Conservation (phyloP, 208 protist species). For the Wallacemonas sp. region DNA sequence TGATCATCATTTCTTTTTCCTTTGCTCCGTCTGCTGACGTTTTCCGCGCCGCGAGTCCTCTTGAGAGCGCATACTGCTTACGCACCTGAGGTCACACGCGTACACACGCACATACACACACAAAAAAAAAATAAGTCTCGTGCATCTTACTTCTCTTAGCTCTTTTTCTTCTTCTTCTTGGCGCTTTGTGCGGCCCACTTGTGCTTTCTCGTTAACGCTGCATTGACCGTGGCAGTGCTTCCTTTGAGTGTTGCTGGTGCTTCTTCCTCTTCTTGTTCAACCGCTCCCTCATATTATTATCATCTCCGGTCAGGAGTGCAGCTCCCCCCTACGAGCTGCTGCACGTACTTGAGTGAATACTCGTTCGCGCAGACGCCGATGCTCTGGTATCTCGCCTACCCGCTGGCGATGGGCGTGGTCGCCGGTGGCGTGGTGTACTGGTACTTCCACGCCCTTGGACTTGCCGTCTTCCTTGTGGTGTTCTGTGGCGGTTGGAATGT, state of each 20-base stretch:
- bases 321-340: background rate
- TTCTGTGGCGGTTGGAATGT: conserved; percentile 44
- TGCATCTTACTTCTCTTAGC: background rate
- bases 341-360: too few relatives aligned
- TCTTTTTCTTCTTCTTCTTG: too few relatives aligned
- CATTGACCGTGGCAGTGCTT: too few relatives aligned
- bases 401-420: conserved; percentile 7
- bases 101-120: background rate
- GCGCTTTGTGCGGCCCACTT: too few relatives aligned
- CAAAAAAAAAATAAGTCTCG: background rate
- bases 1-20: too few relatives aligned
- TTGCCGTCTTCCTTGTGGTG: conserved; percentile 28
- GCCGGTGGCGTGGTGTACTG: conserved; percentile 18
- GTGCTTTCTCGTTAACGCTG: too few relatives aligned
- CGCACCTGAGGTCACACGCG: background rate
- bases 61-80: too few relatives aligned
- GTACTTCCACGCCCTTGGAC: conserved; percentile 25
- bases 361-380: too few relatives aligned
- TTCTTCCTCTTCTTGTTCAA: background rate
- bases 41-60: too few relatives aligned
- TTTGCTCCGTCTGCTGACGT: too few relatives aligned
- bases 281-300: too few relatives aligned
- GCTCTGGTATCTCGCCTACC: conserved; percentile 9
- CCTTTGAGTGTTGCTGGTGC: conserved; percentile 13
- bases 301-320: too few relatives aligned